phyloP scores from a whole-genome alignment of 1,139 yeast species.

The Lodderomyces margitis region DNA sequence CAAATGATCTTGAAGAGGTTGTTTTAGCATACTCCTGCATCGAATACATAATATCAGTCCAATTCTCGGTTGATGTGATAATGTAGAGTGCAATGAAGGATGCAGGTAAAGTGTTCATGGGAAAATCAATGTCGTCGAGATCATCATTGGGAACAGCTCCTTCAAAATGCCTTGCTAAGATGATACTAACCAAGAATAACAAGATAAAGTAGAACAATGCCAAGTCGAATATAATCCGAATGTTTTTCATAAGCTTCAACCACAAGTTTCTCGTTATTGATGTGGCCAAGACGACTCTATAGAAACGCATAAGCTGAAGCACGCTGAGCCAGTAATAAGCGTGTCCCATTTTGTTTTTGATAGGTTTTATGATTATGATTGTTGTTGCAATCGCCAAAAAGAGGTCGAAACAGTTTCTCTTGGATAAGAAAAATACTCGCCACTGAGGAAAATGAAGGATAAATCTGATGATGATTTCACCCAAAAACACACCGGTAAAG shows the following conservation, averaged over 20 bases:
- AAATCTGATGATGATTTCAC: conserved; percentile 65
- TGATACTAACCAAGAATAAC: conserved; percentile 60
- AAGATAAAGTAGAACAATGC: conserved; percentile 71
- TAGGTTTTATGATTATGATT: conserved; percentile 54
- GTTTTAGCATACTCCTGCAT: conserved; percentile 55
- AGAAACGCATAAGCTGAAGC: conserved; percentile 73
- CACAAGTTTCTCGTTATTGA: conserved; percentile 64
- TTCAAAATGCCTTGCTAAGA: conserved; percentile 70
- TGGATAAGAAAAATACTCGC: conserved; percentile 55
- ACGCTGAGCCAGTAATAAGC: conserved; percentile 77
- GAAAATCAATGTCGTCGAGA: conserved; percentile 51
- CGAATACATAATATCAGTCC: conserved; percentile 70
- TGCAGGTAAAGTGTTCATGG: conserved; percentile 70
- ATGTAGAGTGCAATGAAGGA: conserved; percentile 73
- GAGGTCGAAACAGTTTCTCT: conserved; percentile 60
- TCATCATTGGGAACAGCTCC: conserved; percentile 60
- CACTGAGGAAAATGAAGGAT: conserved; percentile 57
- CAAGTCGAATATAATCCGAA: conserved; percentile 65
- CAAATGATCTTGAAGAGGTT: conserved; percentile 50
- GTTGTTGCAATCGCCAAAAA: conserved; percentile 59
- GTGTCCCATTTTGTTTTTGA: conserved; percentile 49
- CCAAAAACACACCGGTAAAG: conserved; percentile 48
- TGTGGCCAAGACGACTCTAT: conserved; percentile 63
- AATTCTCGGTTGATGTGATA: conserved; percentile 87
- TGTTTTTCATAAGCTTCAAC: conserved; percentile 67